Conservation (phyloP, 441 rosid species). For the Jatropha podagrica region DNA sequence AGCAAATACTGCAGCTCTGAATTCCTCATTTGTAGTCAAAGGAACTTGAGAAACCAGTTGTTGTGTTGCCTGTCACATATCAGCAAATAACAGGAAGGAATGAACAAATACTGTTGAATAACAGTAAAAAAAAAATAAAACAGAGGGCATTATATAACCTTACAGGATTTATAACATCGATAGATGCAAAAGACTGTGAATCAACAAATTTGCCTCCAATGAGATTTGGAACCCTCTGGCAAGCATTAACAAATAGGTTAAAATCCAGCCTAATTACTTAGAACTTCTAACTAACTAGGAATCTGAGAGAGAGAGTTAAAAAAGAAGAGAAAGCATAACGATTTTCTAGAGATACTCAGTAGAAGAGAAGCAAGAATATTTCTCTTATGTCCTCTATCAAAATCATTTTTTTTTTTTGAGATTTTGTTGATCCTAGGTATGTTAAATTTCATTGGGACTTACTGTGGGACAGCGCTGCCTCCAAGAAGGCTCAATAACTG, state of each 20-base stretch:
- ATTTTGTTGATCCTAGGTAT: slow-evolving; percentile 20
- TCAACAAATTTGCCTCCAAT: slow-evolving; percentile 82
- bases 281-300: not conserved
- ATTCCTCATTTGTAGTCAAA: slow-evolving; percentile 78
- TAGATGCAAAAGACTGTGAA: slow-evolving; percentile 50
- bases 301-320: not conserved
- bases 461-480: slow-evolving; percentile 53
- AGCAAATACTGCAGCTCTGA: slow-evolving; percentile 79
- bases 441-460: slow-evolving; percentile 34
- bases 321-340: not conserved
- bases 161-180: slow-evolving; percentile 88
- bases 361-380: too few relatives aligned
- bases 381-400: slow-evolving; percentile 12
- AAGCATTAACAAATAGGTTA: slow-evolving; percentile 10
- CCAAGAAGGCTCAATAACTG: slow-evolving; percentile 49
- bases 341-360: too few relatives aligned
- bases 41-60: slow-evolving; percentile 84
- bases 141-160: slow-evolving; percentile 29
- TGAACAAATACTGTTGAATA: slow-evolving; percentile 2
- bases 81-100: not conserved
- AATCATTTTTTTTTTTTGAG: slow-evolving; percentile 12
- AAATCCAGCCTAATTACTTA: slow-evolving; percentile 23
- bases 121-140: slow-evolving; percentile 6
- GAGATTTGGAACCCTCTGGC: slow-evolving; percentile 83
- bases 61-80: slow-evolving; percentile 70